These are phyloP conservation scores for Remersonia thermophila DNA, from an alignment of 2,329 filamentous ascomycete genomes.

Conservation along the genomic window DNA sequence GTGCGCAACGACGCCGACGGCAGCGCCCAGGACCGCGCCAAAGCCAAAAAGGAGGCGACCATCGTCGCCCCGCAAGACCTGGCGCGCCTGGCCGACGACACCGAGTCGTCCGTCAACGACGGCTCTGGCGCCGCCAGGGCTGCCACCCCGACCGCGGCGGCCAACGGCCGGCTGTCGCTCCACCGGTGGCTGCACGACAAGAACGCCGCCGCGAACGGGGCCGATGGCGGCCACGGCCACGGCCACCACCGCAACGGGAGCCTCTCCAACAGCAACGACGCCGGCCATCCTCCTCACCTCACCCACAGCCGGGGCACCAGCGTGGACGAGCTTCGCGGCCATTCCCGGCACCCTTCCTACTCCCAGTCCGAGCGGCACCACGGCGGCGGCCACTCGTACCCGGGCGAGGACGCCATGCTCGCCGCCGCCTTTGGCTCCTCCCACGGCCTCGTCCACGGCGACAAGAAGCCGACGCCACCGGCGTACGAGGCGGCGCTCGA, in stretches of 20 bases:
- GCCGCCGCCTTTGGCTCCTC: too few relatives aligned
- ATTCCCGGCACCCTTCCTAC: neutral
- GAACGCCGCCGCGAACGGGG: constrained; percentile 11
- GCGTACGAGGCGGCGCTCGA: constrained; percentile 48
- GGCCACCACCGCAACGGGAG: constrained; percentile 21
- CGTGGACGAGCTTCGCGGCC: constrained; percentile 1
- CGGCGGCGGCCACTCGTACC: neutral
- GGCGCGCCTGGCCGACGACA: constrained; percentile 25
- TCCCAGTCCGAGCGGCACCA: too few relatives aligned
- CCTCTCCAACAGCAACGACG: constrained; percentile 11
- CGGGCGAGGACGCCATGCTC: too few relatives aligned
- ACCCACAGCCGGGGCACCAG: constrained; percentile 6
- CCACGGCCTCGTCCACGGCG: constrained; percentile 2
- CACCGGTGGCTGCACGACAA: constrained; percentile 50
- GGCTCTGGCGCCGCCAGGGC: constrained; percentile 6
- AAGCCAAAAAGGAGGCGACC: constrained; percentile 53
- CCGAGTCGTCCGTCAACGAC: constrained; percentile 24
- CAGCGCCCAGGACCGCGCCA: constrained; percentile 49
- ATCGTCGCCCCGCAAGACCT: constrained; percentile 49
- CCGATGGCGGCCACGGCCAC: constrained; percentile 2
- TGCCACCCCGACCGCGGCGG: constrained; percentile 14
- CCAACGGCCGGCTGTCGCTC: constrained; percentile 39
- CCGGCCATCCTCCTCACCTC: too few relatives aligned
- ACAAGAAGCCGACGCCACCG: constrained; percentile 5
- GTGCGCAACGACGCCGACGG: constrained; percentile 55